These are phyloP conservation scores for Podaxis carcinomalis DNA, from an alignment of 768 basidiomycete species.

Conservation along the genomic window DNA sequence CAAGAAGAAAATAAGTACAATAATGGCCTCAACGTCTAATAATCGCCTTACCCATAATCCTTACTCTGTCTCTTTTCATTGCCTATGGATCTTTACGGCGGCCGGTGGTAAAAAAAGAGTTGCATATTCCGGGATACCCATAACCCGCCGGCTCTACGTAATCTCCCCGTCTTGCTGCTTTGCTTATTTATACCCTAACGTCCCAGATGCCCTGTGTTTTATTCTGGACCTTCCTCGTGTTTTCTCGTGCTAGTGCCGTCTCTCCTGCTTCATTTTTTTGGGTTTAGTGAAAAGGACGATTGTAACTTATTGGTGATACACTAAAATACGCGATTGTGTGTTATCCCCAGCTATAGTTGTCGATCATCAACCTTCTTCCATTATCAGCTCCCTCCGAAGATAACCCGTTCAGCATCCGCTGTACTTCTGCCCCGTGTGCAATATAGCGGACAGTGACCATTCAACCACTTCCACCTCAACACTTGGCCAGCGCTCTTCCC, in stretches of 20 bases:
- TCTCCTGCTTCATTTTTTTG: background rate
- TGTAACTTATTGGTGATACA: background rate
- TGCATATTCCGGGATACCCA: background rate
- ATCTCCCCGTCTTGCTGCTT: background rate
- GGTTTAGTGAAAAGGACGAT: background rate
- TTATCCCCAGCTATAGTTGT: too few relatives aligned
- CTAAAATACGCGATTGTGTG: background rate
- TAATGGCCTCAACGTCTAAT: background rate
- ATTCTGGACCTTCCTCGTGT: background rate
- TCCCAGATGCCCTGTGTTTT: background rate
- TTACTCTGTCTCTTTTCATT: background rate
- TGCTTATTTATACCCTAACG: background rate
- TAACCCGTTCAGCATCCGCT: conserved; percentile 34
- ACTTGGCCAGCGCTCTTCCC: conserved; percentile 1
- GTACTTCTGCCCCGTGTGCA: conserved; percentile 28
- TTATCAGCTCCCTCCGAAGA: conserved; percentile 14
- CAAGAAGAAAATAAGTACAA: background rate
- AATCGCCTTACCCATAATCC: background rate
- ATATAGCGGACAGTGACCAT: conserved; percentile 36
- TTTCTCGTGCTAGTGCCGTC: too few relatives aligned
- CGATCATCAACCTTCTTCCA: background rate
- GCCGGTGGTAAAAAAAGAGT: background rate
- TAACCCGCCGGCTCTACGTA: background rate
- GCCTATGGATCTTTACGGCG: background rate
- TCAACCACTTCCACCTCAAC: conserved; percentile 33